phyloP scores from a whole-genome alignment of 2,329 filamentous ascomycete species.

The Xylariaceae sp. region DNA sequence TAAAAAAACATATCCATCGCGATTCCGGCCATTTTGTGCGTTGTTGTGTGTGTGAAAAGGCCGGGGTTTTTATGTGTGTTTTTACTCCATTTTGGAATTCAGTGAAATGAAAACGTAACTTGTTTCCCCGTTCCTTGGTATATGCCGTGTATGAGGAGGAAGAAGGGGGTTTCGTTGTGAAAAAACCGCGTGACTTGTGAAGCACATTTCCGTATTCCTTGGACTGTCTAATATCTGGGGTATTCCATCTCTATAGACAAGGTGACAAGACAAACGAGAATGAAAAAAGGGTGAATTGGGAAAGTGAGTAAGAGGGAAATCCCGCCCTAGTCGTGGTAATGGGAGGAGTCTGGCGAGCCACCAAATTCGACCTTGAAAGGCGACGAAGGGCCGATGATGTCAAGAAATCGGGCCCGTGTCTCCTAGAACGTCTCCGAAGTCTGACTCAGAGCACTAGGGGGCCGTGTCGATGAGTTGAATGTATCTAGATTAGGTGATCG shows the following conservation, averaged over 20 bases:
- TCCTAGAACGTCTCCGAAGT: constrained; percentile 51
- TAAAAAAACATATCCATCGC: too few species aligned
- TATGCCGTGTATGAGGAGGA: too few species aligned
- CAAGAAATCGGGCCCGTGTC: constrained; percentile 28
- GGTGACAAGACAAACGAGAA: background rate
- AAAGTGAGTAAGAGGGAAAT: too few species aligned
- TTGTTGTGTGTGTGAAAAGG: too few species aligned
- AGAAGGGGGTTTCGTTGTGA: too few species aligned
- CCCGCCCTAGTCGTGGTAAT: too few species aligned
- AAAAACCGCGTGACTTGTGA: too few species aligned
- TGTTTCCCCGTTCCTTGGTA: too few species aligned
- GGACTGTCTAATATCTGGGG: constrained; percentile 10
- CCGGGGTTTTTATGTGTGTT: too few species aligned
- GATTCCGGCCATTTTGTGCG: too few species aligned
- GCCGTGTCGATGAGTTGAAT: constrained; percentile 44
- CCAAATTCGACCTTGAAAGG: constrained; percentile 31
- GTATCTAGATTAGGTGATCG: constrained; percentile 39
- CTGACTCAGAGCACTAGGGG: constrained; percentile 37
- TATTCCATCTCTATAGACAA: constrained; percentile 22
- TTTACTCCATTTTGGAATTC: too few species aligned
- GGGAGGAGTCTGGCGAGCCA: background rate
- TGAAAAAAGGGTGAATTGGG: background rate
- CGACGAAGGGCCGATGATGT: constrained; percentile 26
- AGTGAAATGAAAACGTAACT: too few species aligned
- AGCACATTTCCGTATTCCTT: background rate